Conservation (phyloP, 139 green algal genomes). For the Gonium pectorale region DNA sequence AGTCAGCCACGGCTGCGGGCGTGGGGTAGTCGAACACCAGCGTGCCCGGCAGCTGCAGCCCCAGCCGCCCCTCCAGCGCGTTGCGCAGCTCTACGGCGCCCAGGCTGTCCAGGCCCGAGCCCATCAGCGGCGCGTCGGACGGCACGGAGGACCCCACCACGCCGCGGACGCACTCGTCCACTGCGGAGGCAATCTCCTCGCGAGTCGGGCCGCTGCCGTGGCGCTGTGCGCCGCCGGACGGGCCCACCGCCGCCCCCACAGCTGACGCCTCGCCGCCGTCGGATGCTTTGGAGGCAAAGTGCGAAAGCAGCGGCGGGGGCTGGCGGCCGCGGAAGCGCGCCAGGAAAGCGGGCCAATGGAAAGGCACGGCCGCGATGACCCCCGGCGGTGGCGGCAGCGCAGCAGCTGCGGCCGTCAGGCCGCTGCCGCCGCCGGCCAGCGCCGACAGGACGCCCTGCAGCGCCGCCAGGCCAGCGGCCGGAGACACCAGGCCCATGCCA, state of each 20-base stretch:
- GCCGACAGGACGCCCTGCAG: constrained; percentile 49
- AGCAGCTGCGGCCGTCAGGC: not conserved
- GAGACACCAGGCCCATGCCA: constrained; percentile 77
- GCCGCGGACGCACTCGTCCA: constrained; percentile 57
- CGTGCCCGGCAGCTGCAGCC: constrained; percentile 78
- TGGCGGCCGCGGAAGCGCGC: constrained; percentile 20
- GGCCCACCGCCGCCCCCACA: not conserved
- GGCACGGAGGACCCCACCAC: constrained; percentile 64
- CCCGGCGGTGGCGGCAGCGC: not conserved
- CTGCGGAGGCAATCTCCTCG: constrained; percentile 42
- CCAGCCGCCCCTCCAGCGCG: constrained; percentile 71
- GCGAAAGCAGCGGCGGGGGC: constrained; percentile 16
- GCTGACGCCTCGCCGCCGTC: not conserved
- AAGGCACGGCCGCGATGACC: constrained; percentile 56
- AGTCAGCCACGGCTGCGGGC: constrained; percentile 49
- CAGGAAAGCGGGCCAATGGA: constrained; percentile 63
- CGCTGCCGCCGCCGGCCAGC: constrained; percentile 18
- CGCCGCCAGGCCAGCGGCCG: constrained; percentile 58
- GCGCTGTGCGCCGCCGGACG: not conserved
- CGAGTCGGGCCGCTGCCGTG: not conserved
- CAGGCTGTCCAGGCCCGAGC: constrained; percentile 85
- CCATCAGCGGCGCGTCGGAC: constrained; percentile 78
- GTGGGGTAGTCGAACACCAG: constrained; percentile 93
- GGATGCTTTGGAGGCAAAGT: not conserved
- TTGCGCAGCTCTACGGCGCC: constrained; percentile 81